Evolutionary conservation across 306 rosid species (phyloP), one percentile per base, ranked within the genome.

Genomic region (Quercus cerris): DNA sequence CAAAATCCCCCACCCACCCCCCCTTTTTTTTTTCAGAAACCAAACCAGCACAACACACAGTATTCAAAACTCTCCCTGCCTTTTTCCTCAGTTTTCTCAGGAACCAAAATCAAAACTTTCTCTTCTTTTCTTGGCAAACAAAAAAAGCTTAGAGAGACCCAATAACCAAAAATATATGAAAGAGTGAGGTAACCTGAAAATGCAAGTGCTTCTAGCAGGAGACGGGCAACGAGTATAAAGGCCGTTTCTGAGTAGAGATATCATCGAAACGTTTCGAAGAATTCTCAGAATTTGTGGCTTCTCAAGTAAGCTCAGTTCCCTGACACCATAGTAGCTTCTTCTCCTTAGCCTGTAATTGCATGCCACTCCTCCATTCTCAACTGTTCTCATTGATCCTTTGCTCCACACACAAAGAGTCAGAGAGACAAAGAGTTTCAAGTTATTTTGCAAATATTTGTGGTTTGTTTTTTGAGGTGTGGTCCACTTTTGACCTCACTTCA

Each of bases 111-210:
- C 44, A n/a, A 58, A 27, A 63, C 30, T 28, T 11, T 23, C n/a
- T 12, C 58, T 15, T 27, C 46, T 66, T 77, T 67, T 55, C 67
- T 30, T 6, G 25, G 20, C 63, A 52, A 54, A 49, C 73, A 54
- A 68, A 74, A 31, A 58, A 20, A 33, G 22, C 56, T 56, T 28
- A 52, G n/a, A 22, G 5, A 18, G 30, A 9, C 13, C 52, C 70
- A 49, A 46, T 55, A 4, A 19, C 7, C 35, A 4, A 56, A 54
- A 80, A 52, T 2, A 22, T 12, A 55, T 1, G 55, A 5, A 57
- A 17, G 22, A 17, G 74, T 18, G 63, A 20, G 7, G 28, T 13
- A 18, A 84, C 87, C 87, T 77, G 84, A 84, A 77, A 77, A 84
- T 73, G 66, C 57, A 23, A 49, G 59, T 57, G 44, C 52, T 73